Evolutionary conservation across 2,329 filamentous ascomycete genomes (phyloP), one percentile per base, ranked within the genome.

Genomic region (Fusarium keratoplasticum): DNA sequence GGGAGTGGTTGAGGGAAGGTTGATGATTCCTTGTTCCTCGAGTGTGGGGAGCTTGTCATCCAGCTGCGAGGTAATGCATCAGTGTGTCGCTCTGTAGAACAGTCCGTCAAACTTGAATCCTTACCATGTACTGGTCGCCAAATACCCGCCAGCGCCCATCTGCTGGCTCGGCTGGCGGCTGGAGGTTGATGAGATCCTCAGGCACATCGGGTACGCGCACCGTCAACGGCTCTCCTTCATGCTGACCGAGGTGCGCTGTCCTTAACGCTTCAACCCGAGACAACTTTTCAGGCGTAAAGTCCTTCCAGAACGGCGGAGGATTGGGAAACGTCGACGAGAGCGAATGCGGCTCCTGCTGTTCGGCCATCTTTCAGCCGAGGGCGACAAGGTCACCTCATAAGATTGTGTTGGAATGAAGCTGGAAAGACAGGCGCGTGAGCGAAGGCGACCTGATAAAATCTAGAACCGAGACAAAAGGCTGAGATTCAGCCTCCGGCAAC

Each of bases 221-320:
- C 5, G 80, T 68, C 60, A 81, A 70, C 20, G 79, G 71, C 38
- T 78, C 72, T 54, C 69, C 58, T 74, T 66, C 78, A 69, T 81
- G 70, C 13, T 79, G 77, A 13, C 82, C 81, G 33, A 83, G 80
- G 66, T 85, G 81, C 2, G 83, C 77, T 54, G 81, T 81, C 60
- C 84, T 85, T 16, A 89, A 76, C 25, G 84, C 81, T 7, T 84
- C 82, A 64, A 89, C 83, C 5, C 90, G 90, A 16, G 89, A 84
- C 61, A 94, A 79, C 79, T 96, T 97, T 31, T 93, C 90, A 4
- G 90, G 82, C 0, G 94, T 98, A 83, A 98, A 98, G 81, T 94
- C 89, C 76, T 93, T 92, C 91, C 94, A 98, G 84, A 98, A 97
- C 1, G 93, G 92, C 29, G 96, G 96, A 29, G 96, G 96, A 61